A percentile compares a stretch with the other conserved stretches of the same genome.
Conservation (phyloP, 78 protist genomes). For the Pigoraptor vietnamica region DNA sequence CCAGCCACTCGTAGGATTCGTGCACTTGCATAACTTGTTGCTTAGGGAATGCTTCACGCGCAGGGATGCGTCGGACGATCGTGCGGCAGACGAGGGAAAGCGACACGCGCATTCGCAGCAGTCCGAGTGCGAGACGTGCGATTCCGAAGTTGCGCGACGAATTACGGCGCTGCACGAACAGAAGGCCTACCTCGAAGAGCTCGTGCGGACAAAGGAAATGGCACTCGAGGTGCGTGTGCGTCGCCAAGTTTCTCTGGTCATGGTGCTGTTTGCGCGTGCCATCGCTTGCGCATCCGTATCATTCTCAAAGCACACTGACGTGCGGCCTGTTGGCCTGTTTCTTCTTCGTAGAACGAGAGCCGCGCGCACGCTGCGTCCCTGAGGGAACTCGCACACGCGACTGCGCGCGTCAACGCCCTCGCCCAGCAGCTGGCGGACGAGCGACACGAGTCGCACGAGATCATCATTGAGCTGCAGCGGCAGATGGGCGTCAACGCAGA, state of each 20-base stretch:
- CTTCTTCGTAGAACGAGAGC: background rate
- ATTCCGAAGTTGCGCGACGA: background rate
- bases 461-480: background rate
- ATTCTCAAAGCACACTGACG: no score
- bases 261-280: background rate
- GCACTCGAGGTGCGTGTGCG: background rate
- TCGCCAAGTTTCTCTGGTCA: no score
- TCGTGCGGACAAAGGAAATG: background rate
- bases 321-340: no score
- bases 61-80: no score
- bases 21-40: no score
- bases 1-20: no score
- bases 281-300: background rate
- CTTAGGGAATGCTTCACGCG: no score
- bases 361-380: background rate
- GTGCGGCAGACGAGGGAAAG: no score
- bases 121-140: background rate
- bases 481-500: background rate
- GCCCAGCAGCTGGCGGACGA: background rate
- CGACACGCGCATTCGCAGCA: no score
- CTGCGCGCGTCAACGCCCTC: background rate
- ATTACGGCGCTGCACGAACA: background rate
- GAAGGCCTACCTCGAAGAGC: background rate
- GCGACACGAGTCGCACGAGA: background rate
- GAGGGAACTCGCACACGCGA: background rate